Evolutionary conservation across 495 filamentous ascomycete species (phyloP).

Genomic region (Daldinia decipiens): DNA sequence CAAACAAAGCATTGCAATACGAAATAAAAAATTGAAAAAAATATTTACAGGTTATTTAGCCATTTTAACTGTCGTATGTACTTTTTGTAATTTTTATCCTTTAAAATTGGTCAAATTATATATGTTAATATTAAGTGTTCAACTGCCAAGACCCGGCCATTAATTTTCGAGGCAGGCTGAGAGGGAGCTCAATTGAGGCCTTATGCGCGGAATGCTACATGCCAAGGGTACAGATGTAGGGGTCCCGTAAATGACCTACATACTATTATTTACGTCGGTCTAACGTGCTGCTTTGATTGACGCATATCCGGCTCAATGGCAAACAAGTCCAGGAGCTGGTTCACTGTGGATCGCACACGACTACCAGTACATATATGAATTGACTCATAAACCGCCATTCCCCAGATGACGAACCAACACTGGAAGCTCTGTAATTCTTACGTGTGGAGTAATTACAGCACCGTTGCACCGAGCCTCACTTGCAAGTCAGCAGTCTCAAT

Average conservation of each 20-base stretch:
- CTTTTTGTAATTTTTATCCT: no score
- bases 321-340: neutral
- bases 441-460: neutral
- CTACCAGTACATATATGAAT: neutral
- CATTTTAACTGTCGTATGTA: no score
- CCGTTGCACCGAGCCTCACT: slow-evolving; percentile 2
- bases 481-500: neutral
- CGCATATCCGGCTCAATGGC: slow-evolving; percentile 1
- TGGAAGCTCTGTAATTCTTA: no score
- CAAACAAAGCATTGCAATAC: no score
- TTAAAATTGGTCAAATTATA: no score
- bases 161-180: no score
- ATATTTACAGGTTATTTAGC: no score
- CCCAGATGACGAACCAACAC: neutral
- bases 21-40: no score
- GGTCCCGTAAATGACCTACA: slow-evolving; percentile 1
- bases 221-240: slow-evolving; percentile 1
- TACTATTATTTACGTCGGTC: slow-evolving; percentile 5
- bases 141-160: no score
- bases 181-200: no score
- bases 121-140: no score
- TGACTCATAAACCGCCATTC: neutral
- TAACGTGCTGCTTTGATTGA: neutral
- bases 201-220: neutral
- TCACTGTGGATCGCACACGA: neutral